A percentile compares a stretch with the other conserved stretches of the same genome.
Conservation (phyloP, 257 asterid genomes). For the Perilla frutescens region DNA sequence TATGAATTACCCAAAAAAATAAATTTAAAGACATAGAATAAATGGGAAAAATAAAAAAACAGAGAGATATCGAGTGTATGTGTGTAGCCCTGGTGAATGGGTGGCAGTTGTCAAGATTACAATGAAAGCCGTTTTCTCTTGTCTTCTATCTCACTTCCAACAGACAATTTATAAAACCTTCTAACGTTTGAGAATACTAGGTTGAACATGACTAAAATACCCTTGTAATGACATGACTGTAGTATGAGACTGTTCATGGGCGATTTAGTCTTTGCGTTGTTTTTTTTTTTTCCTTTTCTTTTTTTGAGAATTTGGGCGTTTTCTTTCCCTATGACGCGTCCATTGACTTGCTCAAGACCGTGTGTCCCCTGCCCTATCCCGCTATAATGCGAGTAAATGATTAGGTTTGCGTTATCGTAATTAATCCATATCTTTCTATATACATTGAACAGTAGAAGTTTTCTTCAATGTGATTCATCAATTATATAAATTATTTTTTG, state of each 20-base stretch:
- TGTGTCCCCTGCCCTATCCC: background rate
- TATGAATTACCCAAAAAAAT: constrained; percentile 29
- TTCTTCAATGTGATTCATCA: too few species aligned
- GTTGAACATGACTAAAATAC: constrained; percentile 20
- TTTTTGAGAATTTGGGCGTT: constrained; percentile 25
- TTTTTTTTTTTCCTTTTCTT: background rate
- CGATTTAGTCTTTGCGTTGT: constrained; percentile 3
- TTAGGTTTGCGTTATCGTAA: too few species aligned
- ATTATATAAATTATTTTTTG: too few species aligned
- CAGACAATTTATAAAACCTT: constrained; percentile 18
- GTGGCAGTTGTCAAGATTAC: constrained; percentile 50
- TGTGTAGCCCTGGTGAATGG: constrained; percentile 21
- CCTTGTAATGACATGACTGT: background rate
- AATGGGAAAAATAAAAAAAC: background rate
- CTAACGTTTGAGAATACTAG: background rate
- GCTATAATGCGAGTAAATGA: too few species aligned
- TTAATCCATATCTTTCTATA: too few species aligned
- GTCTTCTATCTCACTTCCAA: constrained; percentile 39
- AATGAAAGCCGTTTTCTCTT: constrained; percentile 52
- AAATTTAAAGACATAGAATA: constrained; percentile 4
- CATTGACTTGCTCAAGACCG: constrained; percentile 47
- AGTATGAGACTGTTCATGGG: background rate
- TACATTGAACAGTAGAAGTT: too few species aligned
- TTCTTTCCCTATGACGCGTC: constrained; percentile 42
- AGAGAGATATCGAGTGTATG: constrained; percentile 10